Conservation (phyloP, 2,329 filamentous ascomycete genomes). For the Chaetothyriales sp. region DNA sequence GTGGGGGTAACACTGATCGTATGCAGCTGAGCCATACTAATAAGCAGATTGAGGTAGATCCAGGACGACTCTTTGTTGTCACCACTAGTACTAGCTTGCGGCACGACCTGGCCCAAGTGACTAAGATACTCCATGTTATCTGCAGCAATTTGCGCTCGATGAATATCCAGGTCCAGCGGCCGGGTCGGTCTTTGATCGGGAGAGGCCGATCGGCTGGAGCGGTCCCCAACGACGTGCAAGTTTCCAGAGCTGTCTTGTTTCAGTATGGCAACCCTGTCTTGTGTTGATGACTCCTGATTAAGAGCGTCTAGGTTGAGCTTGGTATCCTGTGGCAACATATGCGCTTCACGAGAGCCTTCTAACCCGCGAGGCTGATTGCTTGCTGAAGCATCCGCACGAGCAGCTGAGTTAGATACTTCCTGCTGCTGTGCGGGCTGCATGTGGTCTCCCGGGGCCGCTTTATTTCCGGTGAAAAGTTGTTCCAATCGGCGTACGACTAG, state of each 20-base stretch:
- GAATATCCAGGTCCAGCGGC: slow-evolving; percentile 62
- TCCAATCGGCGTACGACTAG: slow-evolving; percentile 63
- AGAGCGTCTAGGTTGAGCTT: slow-evolving; percentile 12
- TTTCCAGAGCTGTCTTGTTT: background rate
- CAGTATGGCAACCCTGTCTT: background rate
- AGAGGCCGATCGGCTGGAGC: slow-evolving; percentile 17
- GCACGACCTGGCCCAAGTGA: slow-evolving; percentile 18
- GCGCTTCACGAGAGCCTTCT: slow-evolving; percentile 30
- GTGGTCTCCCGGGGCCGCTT: slow-evolving; percentile 29
- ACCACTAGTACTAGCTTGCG: slow-evolving; percentile 2
- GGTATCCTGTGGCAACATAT: slow-evolving; percentile 25
- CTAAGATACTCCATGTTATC: slow-evolving; percentile 54
- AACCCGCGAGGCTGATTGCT: slow-evolving; percentile 9
- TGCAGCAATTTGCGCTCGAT: slow-evolving; percentile 58
- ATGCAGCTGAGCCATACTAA: slow-evolving; percentile 71
- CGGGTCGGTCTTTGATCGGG: slow-evolving; percentile 65
- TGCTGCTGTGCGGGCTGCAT: slow-evolving; percentile 42
- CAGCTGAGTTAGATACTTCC: slow-evolving; percentile 44
- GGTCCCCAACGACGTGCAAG: background rate
- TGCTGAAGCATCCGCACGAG: slow-evolving; percentile 22
- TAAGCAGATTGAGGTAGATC: slow-evolving; percentile 44
- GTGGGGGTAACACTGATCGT: slow-evolving; percentile 69
- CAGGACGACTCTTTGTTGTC: slow-evolving; percentile 10
- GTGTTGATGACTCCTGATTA: slow-evolving; percentile 1
- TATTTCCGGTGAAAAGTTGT: slow-evolving; percentile 67